Evolutionary conservation across 176 grass and related monocot genomes (phyloP).

Genomic region (Hordeum marinum): DNA sequence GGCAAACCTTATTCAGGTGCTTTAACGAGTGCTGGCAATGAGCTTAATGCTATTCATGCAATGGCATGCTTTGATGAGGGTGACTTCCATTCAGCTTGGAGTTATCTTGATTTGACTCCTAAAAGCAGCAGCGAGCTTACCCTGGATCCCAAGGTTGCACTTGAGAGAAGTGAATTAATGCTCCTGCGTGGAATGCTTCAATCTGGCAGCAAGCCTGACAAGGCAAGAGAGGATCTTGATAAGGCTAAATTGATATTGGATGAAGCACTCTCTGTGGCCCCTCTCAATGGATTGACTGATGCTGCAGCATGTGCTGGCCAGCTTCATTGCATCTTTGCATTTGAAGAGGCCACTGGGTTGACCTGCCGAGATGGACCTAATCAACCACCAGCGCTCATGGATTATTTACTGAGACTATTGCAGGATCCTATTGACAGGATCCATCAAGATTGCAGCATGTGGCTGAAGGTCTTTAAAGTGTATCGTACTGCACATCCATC

Average conservation of each 20-base stretch:
- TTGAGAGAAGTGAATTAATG: slow-evolving; percentile 97
- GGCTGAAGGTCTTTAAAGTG: slow-evolving; percentile 88
- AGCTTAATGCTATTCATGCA: slow-evolving; percentile 93
- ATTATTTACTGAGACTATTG: slow-evolving; percentile 62
- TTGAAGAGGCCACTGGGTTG: slow-evolving; percentile 62
- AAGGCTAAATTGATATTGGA: slow-evolving; percentile 86
- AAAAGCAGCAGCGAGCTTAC: slow-evolving; percentile 85
- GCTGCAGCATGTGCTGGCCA: slow-evolving; percentile 69
- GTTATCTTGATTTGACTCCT: slow-evolving; percentile 90
- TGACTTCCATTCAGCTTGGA: slow-evolving; percentile 77
- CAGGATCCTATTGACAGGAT: slow-evolving; percentile 42
- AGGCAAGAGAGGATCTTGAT: slow-evolving; percentile 47
- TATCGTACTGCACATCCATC: slow-evolving; percentile 56
- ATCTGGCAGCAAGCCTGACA: slow-evolving; percentile 43
- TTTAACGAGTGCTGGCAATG: slow-evolving; percentile 82
- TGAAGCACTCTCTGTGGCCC: slow-evolving; percentile 79
- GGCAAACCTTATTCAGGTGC: slow-evolving; percentile 97
- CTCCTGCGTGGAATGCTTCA: slow-evolving; percentile 87
- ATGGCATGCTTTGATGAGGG: slow-evolving; percentile 82
- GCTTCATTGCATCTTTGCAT: slow-evolving; percentile 81
- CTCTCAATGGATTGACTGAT: slow-evolving; percentile 73
- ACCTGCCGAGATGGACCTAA: slow-evolving; percentile 39
- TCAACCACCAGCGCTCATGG: slow-evolving; percentile 39
- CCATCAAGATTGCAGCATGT: slow-evolving; percentile 87
- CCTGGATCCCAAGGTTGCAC: slow-evolving; percentile 81